Evolutionary conservation across 208 protist genomes (phyloP).

Genomic region (Blastocrithidia nonstop): DNA sequence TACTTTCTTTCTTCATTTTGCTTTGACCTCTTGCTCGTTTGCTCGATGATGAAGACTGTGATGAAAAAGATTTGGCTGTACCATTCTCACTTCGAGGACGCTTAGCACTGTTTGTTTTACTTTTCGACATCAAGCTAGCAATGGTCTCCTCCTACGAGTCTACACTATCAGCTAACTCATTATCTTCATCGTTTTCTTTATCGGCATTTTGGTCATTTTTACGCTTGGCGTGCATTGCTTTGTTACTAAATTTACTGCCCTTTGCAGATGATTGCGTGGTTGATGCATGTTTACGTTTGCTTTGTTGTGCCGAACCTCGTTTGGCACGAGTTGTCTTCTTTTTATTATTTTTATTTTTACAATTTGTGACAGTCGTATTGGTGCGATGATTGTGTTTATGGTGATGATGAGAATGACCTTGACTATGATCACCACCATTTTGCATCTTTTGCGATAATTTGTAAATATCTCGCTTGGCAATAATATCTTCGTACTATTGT

Average conservation of each 20-base stretch:
- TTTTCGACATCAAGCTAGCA: too few relatives aligned
- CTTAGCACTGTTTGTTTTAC: too few relatives aligned
- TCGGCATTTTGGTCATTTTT: neutral
- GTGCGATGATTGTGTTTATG: neutral
- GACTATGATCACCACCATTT: neutral
- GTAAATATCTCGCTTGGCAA: conserved; percentile 39
- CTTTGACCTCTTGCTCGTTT: too few relatives aligned
- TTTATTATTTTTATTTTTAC: neutral
- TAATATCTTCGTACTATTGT: conserved; percentile 67
- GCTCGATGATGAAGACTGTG: too few relatives aligned
- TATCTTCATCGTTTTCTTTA: neutral
- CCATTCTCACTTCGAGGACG: too few relatives aligned
- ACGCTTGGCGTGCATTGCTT: neutral
- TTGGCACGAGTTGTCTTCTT: neutral
- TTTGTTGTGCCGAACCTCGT: neutral
- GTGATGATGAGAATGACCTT: neutral
- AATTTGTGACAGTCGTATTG: neutral
- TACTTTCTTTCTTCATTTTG: too few relatives aligned
- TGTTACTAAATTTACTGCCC: neutral
- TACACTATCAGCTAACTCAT: too few relatives aligned
- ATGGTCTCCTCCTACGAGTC: too few relatives aligned
- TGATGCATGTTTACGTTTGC: neutral
- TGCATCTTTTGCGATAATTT: too few relatives aligned
- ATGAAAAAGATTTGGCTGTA: too few relatives aligned
- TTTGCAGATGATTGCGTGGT: neutral